Conservation (phyloP, 2,329 filamentous ascomycete genomes). For the Ophiostoma montium region DNA sequence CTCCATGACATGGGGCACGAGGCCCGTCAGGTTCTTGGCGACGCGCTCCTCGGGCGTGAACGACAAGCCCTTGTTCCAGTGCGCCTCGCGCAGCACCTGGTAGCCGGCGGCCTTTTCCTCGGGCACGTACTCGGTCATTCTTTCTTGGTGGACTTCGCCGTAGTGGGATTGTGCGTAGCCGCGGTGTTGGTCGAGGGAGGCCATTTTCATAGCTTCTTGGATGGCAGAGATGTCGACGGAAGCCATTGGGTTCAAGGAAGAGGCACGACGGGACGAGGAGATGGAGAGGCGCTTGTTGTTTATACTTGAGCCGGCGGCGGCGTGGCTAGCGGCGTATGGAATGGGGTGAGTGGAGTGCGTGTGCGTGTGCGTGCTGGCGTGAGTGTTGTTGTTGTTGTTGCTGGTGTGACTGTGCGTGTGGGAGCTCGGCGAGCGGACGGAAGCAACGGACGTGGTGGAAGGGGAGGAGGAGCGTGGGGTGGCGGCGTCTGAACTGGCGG, state of each 20-base stretch:
- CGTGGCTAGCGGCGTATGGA: conserved; percentile 13
- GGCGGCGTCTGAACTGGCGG: conserved; percentile 34
- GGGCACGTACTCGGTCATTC: conserved; percentile 37
- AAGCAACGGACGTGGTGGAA: conserved; percentile 33
- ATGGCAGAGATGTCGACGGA: conserved; percentile 42
- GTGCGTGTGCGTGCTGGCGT: neutral
- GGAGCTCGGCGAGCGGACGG: conserved; percentile 27
- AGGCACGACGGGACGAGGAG: conserved; percentile 34
- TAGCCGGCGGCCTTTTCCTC: conserved; percentile 41
- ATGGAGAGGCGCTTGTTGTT: conserved; percentile 34
- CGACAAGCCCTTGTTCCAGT: conserved; percentile 53
- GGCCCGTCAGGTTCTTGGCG: conserved; percentile 49
- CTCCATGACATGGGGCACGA: conserved; percentile 51
- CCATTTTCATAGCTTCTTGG: conserved; percentile 46
- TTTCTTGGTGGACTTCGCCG: conserved; percentile 39
- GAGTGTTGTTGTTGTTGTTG: conserved; percentile 14
- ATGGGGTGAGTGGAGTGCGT: conserved; percentile 21
- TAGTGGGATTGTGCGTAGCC: conserved; percentile 46
- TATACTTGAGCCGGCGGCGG: no score
- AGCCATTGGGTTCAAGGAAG: conserved; percentile 40
- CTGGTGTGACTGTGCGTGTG: no score
- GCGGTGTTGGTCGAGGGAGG: conserved; percentile 43
- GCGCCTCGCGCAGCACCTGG: conserved; percentile 46
- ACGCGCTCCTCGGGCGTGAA: conserved; percentile 51
- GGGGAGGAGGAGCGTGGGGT: conserved; percentile 41